phyloP scores from a whole-genome alignment of 805 yeast species.

The Candida pini region DNA sequence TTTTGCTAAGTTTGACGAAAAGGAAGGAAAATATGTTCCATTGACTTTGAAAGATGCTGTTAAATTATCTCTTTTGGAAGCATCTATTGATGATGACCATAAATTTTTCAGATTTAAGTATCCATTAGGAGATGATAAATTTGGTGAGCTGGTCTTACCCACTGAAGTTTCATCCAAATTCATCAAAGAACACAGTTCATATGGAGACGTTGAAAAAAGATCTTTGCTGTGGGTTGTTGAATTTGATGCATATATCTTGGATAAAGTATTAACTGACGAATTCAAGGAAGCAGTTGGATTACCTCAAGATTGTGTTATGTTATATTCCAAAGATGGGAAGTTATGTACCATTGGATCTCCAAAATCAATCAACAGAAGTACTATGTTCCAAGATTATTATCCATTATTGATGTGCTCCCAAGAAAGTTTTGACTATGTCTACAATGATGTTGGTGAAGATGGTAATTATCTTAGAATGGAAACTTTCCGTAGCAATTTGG shows the following conservation, averaged over 20 bases:
- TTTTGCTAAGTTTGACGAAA: constrained; percentile 14
- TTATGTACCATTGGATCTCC: constrained; percentile 23
- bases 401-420: constrained; percentile 23
- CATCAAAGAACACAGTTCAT: constrained; percentile 10
- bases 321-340: constrained; percentile 24
- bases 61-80: constrained; percentile 11
- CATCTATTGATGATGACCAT: constrained; percentile 7
- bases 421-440: constrained; percentile 15
- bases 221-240: constrained; percentile 17
- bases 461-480: constrained; percentile 13
- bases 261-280: constrained; percentile 13
- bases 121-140: not conserved
- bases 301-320: constrained; percentile 15
- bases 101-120: constrained; percentile 18
- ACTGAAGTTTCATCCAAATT: constrained; percentile 14
- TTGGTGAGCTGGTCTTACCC: constrained; percentile 13
- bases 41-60: constrained; percentile 13
- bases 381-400: constrained; percentile 28
- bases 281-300: constrained; percentile 16
- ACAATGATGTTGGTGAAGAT: constrained; percentile 6
- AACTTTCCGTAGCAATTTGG: constrained; percentile 25
- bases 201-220: constrained; percentile 3
- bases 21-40: constrained; percentile 8
- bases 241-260: constrained; percentile 18
- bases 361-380: constrained; percentile 10